Evolutionary conservation across 2,329 filamentous ascomycete species (phyloP).

Genomic region (Coniochaeta hoffmannii): DNA sequence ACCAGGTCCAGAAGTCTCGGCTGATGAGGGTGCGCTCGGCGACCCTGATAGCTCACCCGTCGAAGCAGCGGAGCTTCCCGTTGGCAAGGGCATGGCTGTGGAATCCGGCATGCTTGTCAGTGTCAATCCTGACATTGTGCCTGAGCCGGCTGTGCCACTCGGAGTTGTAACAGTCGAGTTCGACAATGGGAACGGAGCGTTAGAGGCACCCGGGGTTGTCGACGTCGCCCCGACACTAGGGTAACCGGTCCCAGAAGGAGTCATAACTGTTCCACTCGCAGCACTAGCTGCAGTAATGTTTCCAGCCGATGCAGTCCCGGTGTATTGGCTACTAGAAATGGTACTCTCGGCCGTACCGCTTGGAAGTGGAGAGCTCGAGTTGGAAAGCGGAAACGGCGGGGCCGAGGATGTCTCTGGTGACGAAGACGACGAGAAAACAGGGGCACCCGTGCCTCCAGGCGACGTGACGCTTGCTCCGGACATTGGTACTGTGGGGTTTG

Average conservation of each 20-base stretch:
- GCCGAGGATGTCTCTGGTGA: neutral
- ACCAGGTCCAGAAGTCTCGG: neutral
- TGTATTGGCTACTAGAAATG: constrained; percentile 1
- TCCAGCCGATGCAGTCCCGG: constrained; percentile 2
- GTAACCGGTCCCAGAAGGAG: neutral
- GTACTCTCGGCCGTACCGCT: neutral
- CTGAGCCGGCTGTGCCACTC: neutral
- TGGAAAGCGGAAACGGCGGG: constrained; percentile 8
- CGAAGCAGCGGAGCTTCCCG: neutral
- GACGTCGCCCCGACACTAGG: neutral
- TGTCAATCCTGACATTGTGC: neutral
- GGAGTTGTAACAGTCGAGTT: neutral
- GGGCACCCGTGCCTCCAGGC: neutral
- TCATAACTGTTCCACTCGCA: neutral
- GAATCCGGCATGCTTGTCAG: neutral
- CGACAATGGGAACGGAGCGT: neutral
- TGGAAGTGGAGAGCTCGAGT: neutral
- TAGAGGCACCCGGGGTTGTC: neutral
- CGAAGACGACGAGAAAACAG: neutral
- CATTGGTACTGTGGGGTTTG: neutral
- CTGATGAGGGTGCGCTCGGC: neutral
- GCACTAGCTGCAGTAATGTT: neutral
- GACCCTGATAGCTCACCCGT: neutral
- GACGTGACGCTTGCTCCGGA: neutral
- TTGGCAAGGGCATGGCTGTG: neutral